A percentile compares a stretch with the other conserved stretches of the same genome.
Conservation (phyloP, 352 stramenopile genomes). For the Halophytophthora polymorphica region DNA sequence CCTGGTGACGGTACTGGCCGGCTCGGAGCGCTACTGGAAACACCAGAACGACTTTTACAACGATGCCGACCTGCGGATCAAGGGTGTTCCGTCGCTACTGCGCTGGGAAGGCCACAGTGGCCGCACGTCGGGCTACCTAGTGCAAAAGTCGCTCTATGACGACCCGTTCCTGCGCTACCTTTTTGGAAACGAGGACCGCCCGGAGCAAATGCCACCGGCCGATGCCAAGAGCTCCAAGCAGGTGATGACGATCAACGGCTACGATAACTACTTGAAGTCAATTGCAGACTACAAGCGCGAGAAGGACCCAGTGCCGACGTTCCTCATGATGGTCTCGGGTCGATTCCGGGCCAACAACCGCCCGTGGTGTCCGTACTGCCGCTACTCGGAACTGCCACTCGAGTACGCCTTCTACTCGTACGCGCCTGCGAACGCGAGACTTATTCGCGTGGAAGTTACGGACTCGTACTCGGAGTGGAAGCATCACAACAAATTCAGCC, state of each 20-base stretch:
- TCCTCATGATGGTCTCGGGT: slow-evolving; percentile 69
- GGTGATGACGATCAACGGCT: slow-evolving; percentile 30
- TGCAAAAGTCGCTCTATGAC: slow-evolving; percentile 34
- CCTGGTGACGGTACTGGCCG: slow-evolving; percentile 59
- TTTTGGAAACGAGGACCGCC: slow-evolving; percentile 35
- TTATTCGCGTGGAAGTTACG: slow-evolving; percentile 68
- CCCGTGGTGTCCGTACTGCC: slow-evolving; percentile 81
- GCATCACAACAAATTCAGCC: slow-evolving; percentile 50
- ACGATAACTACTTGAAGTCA: slow-evolving; percentile 28
- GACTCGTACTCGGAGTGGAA: slow-evolving; percentile 65
- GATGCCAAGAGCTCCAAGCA: slow-evolving; percentile 29
- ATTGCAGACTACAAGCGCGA: slow-evolving; percentile 34
- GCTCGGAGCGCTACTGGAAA: slow-evolving; percentile 41
- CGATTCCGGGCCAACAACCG: slow-evolving; percentile 63
- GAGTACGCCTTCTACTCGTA: slow-evolving; percentile 77
- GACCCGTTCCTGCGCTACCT: slow-evolving; percentile 46
- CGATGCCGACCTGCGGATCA: slow-evolving; percentile 37
- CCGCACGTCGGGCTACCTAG: slow-evolving; percentile 37
- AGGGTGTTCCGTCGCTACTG: slow-evolving; percentile 39
- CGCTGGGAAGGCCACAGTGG: slow-evolving; percentile 33
- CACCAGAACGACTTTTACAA: slow-evolving; percentile 42
- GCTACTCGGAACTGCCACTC: slow-evolving; percentile 65
- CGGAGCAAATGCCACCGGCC: slow-evolving; percentile 19
- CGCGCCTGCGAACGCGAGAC: slow-evolving; percentile 43
- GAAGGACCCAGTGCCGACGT: slow-evolving; percentile 37